These are phyloP conservation scores for Dillenia turbinata DNA, from an alignment of 164 flowering plant genomes.

Conservation along the genomic window DNA sequence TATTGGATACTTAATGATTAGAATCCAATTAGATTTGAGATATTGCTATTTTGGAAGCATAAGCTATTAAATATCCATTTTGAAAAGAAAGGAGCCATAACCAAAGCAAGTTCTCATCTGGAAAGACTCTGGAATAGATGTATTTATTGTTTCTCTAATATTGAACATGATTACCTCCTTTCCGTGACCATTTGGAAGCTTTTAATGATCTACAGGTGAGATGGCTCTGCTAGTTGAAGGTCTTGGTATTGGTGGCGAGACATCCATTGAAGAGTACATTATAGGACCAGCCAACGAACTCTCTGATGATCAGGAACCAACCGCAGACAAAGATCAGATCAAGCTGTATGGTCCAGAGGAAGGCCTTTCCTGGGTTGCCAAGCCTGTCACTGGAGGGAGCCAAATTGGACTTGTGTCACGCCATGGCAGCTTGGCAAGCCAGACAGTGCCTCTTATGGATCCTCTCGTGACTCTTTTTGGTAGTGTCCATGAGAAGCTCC, in stretches of 20 bases:
- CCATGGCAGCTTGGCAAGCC: slow-evolving; percentile 67
- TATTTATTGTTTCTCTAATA: too few species aligned
- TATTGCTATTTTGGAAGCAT: too few species aligned
- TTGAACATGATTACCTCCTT: too few species aligned
- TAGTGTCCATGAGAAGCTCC: slow-evolving; percentile 87
- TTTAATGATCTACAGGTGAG: slow-evolving; percentile 53
- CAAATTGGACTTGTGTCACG: slow-evolving; percentile 62
- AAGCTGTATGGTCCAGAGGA: slow-evolving; percentile 75
- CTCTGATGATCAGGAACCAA: slow-evolving; percentile 40
- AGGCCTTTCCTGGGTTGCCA: slow-evolving; percentile 89
- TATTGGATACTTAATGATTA: too few species aligned
- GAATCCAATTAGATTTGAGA: too few species aligned
- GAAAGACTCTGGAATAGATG: too few species aligned
- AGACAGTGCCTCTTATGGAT: slow-evolving; percentile 62
- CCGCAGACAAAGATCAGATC: slow-evolving; percentile 44
- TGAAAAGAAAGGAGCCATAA: too few species aligned
- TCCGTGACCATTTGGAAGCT: slow-evolving; percentile 2
- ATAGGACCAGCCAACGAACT: slow-evolving; percentile 67
- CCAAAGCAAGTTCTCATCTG: too few species aligned
- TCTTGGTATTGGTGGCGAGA: slow-evolving; percentile 82
- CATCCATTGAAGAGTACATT: slow-evolving; percentile 80
- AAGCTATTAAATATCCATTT: too few species aligned
- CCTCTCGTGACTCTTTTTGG: slow-evolving; percentile 90
- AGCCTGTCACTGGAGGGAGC: slow-evolving; percentile 74
- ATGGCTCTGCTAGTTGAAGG: slow-evolving; percentile 97